Evolutionary conservation across 345 rosid genomes (phyloP), one percentile per base, ranked within the genome.

Genomic region (Corchorus capsularis): DNA sequence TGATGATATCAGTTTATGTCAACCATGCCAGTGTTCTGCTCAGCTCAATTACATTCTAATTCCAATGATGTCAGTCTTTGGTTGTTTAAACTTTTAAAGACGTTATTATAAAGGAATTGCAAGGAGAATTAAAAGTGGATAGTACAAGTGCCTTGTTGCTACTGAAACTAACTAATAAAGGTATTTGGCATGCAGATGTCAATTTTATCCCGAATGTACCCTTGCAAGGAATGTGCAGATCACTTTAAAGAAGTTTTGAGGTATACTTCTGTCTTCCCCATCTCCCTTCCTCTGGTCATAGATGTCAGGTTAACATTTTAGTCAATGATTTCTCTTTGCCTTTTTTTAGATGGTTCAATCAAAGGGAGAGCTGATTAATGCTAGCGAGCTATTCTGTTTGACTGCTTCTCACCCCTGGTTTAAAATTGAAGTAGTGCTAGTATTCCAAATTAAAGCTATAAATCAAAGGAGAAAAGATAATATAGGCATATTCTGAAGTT

Each of bases 201-300:
- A 32, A 92, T 96, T 84, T 77, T 96, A 82, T 91, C 97, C 67
- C 85, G 96, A 69, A 88, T 93, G 86, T 93, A 96, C 80, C 98
- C 97, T 77, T 93, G 99, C 88, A 87, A 89, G 86, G 95, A 93
- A 80, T 96, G 98, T 74, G 98, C 98, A 1, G 98, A 91, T 84
- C 99, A 96, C 83, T 96, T 93, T 66, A 91, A 90, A 87, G 98
- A 96, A 76, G 88, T 93, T 68, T 77, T 96, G 71, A 93, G 97
- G 99, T 92, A 84, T 47, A 11, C 34, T 53, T 14, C 69, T 39
- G 54, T 69, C 68, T 72, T 50, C 46, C 55, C 8, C 27, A 19
- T 5, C 54, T 37, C 43, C 49, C 11, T 27, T 78, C 20, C 13
- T 4, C 34, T 54, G 46, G 43, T 74, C 43, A 60, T 14, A 11